Percentiles rank a stretch among this genome's conserved stretches.
These are phyloP conservation scores for Flaveria trinervia DNA, from an alignment of 129 eudicot genomes.

Conservation along the genomic window DNA sequence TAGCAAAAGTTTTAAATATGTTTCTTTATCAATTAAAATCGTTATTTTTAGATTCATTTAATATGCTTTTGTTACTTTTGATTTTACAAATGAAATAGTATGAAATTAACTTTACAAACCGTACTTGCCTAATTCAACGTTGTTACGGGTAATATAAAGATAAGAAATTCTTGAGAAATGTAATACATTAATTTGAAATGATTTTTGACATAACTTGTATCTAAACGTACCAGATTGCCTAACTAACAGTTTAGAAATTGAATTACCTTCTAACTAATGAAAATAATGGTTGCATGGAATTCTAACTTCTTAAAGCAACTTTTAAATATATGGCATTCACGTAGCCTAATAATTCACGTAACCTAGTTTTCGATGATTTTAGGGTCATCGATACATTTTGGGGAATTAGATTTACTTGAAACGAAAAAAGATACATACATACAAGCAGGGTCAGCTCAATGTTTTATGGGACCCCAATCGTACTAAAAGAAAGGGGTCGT, in stretches of 20 bases:
- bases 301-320: not conserved
- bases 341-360: too few relatives aligned
- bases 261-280: not conserved
- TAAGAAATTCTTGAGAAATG: slow-evolving; percentile 2
- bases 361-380: too few relatives aligned
- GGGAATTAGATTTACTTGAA: too few relatives aligned
- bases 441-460: too few relatives aligned
- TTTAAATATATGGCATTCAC: not conserved
- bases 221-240: slow-evolving; percentile 17
- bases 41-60: too few relatives aligned
- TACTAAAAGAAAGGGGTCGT: too few relatives aligned
- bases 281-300: not conserved
- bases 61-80: not conserved
- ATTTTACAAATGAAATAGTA: not conserved
- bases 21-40: too few relatives aligned
- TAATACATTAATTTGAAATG: not conserved
- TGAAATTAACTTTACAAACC: not conserved
- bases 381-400: too few relatives aligned
- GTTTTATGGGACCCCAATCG: too few relatives aligned
- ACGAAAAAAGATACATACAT: too few relatives aligned
- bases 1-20: too few relatives aligned
- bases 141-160: not conserved
- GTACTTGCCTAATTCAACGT: not conserved
- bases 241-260: slow-evolving; percentile 8
- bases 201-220: slow-evolving; percentile 2